Percentiles rank a stretch among this genome's conserved stretches.
These are phyloP conservation scores for Apodospora peruviana DNA, from an alignment of 495 filamentous ascomycete genomes.

Conservation along the genomic window DNA sequence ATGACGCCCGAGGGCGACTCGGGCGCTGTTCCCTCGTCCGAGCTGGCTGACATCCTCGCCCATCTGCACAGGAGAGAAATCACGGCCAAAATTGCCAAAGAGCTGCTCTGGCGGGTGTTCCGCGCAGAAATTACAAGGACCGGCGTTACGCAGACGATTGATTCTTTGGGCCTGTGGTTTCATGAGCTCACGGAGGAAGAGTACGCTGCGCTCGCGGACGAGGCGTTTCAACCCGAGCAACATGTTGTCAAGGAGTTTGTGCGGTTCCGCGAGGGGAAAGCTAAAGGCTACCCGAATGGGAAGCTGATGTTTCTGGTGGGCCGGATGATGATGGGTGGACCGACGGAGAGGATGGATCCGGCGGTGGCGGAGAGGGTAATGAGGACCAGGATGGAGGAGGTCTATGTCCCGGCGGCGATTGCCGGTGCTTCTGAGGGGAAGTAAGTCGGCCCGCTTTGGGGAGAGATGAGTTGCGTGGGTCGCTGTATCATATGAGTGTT, in stretches of 20 bases:
- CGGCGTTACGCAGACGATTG: constrained; percentile 53
- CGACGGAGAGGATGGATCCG: constrained; percentile 73
- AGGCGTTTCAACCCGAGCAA: constrained; percentile 42
- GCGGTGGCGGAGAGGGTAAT: constrained; percentile 63
- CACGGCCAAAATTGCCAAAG: constrained; percentile 71
- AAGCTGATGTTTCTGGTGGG: constrained; percentile 88
- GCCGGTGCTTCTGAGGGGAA: no score
- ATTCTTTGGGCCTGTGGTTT: constrained; percentile 60
- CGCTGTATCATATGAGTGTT: no score
- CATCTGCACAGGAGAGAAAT: constrained; percentile 61
- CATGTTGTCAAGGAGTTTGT: constrained; percentile 67
- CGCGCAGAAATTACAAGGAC: constrained; percentile 35
- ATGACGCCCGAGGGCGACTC: constrained; percentile 36
- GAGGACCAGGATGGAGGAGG: constrained; percentile 31
- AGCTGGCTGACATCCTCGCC: constrained; percentile 63
- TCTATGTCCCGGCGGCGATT: constrained; percentile 7
- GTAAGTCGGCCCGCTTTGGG: no score
- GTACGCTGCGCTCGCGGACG: constrained; percentile 52
- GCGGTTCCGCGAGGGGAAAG: constrained; percentile 47
- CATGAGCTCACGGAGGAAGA: constrained; percentile 53
- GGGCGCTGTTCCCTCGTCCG: constrained; percentile 49
- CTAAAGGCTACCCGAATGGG: constrained; percentile 44
- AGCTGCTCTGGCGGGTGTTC: constrained; percentile 58
- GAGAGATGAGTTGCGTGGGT: no score
- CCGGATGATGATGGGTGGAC: constrained; percentile 76